A percentile compares a stretch with the other conserved stretches of the same genome.
Evolutionary conservation across 2,329 filamentous ascomycete species (phyloP).

Genomic region (Thyridium curvatum): DNA sequence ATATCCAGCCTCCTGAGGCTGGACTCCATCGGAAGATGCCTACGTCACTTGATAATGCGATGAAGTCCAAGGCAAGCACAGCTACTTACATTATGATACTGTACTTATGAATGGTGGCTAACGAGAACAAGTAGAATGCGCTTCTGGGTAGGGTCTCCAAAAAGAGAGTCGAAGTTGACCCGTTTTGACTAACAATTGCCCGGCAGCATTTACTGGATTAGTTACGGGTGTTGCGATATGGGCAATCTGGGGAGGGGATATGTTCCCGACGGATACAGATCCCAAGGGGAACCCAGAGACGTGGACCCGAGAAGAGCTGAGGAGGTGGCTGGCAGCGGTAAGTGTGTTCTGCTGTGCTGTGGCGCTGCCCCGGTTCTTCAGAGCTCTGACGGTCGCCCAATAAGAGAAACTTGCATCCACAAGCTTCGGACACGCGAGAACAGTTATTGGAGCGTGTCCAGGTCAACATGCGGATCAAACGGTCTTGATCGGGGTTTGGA

Average conservation of each 20-base stretch:
- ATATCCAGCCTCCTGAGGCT: too few relatives aligned
- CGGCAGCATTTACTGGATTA: conserved; percentile 69
- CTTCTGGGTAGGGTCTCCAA: conserved; percentile 51
- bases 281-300: conserved; percentile 64
- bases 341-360: conserved; percentile 22
- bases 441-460: conserved; percentile 38
- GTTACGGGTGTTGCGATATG: conserved; percentile 76
- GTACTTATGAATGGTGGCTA: conserved; percentile 7
- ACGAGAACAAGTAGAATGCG: conserved; percentile 48
- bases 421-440: conserved; percentile 34
- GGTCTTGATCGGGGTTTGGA: conserved; percentile 12
- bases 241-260: conserved; percentile 78
- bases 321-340: conserved; percentile 76
- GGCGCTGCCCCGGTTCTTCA: too few relatives aligned
- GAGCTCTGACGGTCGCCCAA: neutral
- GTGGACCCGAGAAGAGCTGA: conserved; percentile 78
- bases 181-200: too few relatives aligned
- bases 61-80: conserved; percentile 60
- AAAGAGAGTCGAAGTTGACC: conserved; percentile 12
- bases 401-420: conserved; percentile 42
- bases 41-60: conserved; percentile 60
- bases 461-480: conserved; percentile 38
- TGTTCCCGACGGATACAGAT: conserved; percentile 71
- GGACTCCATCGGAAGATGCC: conserved; percentile 44
- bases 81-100: too few relatives aligned